Percentiles rank a stretch among this genome's conserved stretches.
Conservation (phyloP, 1,139 yeast genomes). For the Saccharomycopsis crataegensis region DNA sequence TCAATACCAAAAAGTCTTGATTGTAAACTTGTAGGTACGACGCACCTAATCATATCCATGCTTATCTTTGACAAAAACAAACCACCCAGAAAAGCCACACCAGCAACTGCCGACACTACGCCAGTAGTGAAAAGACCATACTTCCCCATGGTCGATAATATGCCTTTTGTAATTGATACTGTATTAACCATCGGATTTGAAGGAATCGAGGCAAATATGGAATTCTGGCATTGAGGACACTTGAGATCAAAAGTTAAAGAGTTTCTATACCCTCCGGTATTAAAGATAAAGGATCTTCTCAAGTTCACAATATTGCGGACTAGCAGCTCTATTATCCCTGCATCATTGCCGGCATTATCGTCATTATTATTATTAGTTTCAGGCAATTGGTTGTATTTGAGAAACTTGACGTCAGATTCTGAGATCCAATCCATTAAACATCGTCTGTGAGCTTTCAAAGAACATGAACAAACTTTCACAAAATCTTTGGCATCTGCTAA, state of each 20-base stretch:
- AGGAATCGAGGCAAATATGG: slow-evolving; percentile 26
- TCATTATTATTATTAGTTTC: not conserved
- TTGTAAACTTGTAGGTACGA: slow-evolving; percentile 28
- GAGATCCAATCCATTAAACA: slow-evolving; percentile 39
- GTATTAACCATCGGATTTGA: not conserved
- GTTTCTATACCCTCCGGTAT: not conserved
- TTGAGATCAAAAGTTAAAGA: slow-evolving; percentile 20
- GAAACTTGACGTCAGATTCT: not conserved
- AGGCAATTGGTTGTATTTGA: not conserved
- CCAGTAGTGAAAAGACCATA: not conserved
- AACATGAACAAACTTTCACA: slow-evolving; percentile 37
- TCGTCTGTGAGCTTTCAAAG: slow-evolving; percentile 35
- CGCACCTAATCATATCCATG: slow-evolving; percentile 21
- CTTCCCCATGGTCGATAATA: not conserved
- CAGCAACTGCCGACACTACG: not conserved
- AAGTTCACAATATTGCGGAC: not conserved
- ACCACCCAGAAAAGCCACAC: slow-evolving; percentile 10
- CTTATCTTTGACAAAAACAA: slow-evolving; percentile 18
- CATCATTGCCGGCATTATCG: not conserved
- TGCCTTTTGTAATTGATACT: not conserved
- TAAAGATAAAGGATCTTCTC: too few species aligned
- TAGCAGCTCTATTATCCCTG: not conserved
- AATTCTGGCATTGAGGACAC: slow-evolving; percentile 40
- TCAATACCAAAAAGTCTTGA: slow-evolving; percentile 29
- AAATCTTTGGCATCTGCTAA: slow-evolving; percentile 30